Conservation (phyloP, 768 basidiomycete species). For the Psilocybe azurescens region DNA sequence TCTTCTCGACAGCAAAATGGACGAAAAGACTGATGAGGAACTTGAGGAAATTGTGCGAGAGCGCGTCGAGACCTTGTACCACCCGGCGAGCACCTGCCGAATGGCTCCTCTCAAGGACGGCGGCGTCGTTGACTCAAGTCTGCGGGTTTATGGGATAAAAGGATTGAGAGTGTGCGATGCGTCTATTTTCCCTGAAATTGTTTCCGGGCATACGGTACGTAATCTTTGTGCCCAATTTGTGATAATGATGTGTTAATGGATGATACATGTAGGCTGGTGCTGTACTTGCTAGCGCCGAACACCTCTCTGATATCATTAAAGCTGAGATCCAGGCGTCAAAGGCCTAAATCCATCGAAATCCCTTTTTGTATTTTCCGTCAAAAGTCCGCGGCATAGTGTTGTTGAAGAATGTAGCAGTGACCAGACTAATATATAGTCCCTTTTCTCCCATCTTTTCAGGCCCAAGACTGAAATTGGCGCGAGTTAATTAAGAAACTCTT, state of each 20-base stretch:
- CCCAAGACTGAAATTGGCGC: no score
- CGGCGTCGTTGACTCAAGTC: constrained; percentile 49
- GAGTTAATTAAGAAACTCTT: no score
- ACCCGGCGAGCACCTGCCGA: constrained; percentile 49
- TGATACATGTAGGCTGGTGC: constrained; percentile 32
- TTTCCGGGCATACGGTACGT: constrained; percentile 46
- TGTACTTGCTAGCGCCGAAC: constrained; percentile 34
- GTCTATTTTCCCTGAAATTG: constrained; percentile 44
- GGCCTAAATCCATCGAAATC: not conserved
- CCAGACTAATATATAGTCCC: no score
- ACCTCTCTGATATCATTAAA: constrained; percentile 37
- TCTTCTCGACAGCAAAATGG: constrained; percentile 40
- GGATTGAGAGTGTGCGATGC: constrained; percentile 49
- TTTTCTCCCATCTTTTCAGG: no score
- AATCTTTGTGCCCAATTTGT: constrained; percentile 11
- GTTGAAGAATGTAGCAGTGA: no score
- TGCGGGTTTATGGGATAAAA: constrained; percentile 49
- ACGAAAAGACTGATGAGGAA: constrained; percentile 41
- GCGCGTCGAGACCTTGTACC: constrained; percentile 51
- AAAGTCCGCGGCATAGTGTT: no score
- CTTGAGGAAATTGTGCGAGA: constrained; percentile 42
- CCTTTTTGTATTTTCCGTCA: no score
- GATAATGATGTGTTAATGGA: not conserved
- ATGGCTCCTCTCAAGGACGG: constrained; percentile 46
- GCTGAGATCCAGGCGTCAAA: constrained; percentile 17